Evolutionary conservation across 1,139 yeast genomes (phyloP).

Genomic region (Lodderomyces beijingensis): DNA sequence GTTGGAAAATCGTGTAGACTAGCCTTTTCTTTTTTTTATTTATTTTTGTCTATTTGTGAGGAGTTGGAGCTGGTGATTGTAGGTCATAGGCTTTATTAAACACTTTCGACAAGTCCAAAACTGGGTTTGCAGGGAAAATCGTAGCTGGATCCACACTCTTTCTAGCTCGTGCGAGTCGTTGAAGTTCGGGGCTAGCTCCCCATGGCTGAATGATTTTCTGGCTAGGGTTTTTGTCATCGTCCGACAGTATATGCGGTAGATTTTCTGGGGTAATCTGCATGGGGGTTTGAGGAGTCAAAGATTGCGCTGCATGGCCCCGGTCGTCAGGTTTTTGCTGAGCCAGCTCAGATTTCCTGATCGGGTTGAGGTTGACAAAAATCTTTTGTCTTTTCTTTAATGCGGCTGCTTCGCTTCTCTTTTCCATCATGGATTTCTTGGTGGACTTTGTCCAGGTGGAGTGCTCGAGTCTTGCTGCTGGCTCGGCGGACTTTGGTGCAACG

Average conservation of each 20-base stretch:
- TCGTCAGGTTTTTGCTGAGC: background rate
- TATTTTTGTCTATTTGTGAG: constrained; percentile 42
- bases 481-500: background rate
- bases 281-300: constrained; percentile 5
- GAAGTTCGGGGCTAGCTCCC: constrained; percentile 68
- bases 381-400: constrained; percentile 25
- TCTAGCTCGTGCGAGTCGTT: constrained; percentile 51
- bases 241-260: constrained; percentile 48
- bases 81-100: constrained; percentile 44
- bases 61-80: constrained; percentile 50
- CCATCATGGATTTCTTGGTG: constrained; percentile 30
- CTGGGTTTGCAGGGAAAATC: constrained; percentile 76
- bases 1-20: constrained; percentile 24
- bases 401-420: constrained; percentile 27
- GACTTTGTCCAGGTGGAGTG: constrained; percentile 18
- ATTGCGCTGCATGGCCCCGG: background rate
- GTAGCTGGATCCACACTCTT: constrained; percentile 62
- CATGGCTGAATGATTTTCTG: constrained; percentile 52
- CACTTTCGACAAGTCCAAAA: constrained; percentile 63
- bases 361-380: constrained; percentile 21
- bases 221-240: constrained; percentile 50
- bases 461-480: constrained; percentile 13
- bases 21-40: too few relatives aligned
- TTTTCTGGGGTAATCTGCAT: constrained; percentile 15
- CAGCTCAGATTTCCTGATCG: constrained; percentile 6